A percentile compares a stretch with the other conserved stretches of the same genome.
Conservation (phyloP, 192 early-diverging fungal genomes). For the Entomortierella lignicola region DNA sequence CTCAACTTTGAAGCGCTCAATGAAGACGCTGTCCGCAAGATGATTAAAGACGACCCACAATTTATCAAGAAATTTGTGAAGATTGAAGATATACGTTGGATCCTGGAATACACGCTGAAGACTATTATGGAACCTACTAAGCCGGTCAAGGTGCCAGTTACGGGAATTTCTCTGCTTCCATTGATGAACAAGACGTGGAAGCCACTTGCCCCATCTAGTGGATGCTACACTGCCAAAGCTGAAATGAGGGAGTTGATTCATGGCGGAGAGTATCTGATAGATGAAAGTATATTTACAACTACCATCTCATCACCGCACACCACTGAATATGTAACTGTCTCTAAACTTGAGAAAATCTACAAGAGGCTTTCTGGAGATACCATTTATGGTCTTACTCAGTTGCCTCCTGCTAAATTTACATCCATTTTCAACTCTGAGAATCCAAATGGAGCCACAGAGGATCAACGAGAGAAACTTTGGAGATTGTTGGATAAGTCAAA, state of each 20-base stretch:
- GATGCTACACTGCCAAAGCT: background rate
- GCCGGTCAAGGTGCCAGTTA: background rate
- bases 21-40: background rate
- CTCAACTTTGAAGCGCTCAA: background rate
- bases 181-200: constrained; percentile 19
- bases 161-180: constrained; percentile 6
- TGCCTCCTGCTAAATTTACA: background rate
- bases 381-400: background rate
- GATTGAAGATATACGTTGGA: background rate
- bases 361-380: background rate
- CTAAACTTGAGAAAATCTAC: background rate
- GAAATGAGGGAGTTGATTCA: constrained; percentile 3
- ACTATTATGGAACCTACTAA: background rate
- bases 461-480: background rate
- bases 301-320: background rate
- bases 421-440: background rate
- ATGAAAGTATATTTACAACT: background rate
- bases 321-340: background rate
- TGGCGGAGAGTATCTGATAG: background rate
- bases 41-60: background rate
- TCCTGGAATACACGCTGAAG: constrained; percentile 1
- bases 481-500: background rate
- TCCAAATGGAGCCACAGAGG: background rate
- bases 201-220: background rate
- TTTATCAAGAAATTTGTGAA: constrained; percentile 2